Evolutionary conservation across 495 filamentous ascomycete species (phyloP), one percentile per base, ranked within the genome.

Genomic region (Hypoxylon crocopeplum): DNA sequence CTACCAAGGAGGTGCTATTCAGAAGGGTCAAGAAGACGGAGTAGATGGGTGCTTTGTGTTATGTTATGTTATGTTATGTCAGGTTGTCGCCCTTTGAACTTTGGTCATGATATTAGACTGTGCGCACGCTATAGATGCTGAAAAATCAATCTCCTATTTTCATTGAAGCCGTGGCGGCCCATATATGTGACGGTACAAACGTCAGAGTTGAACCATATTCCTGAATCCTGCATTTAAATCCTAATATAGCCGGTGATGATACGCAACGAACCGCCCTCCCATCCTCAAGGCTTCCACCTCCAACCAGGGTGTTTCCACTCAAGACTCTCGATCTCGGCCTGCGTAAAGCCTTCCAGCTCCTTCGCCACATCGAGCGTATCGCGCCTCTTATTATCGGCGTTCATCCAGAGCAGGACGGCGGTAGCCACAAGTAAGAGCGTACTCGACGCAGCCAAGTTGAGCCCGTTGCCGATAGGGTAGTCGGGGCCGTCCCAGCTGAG

Each of bases 301-400:
- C 88, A 90, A n/a, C 72, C 84, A 5, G 88, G 88, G 65, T 92
- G 86, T 54, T 77, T 79, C 86, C 87, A 92, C 62, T 91, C 88
- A 20, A 91, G 62, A 63, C 87, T 84, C 69, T 88, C 79, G 11
- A 89, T 72, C 73, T 88, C 71, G 56, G 72, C 56, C 68, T 76
- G 68, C 22, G 76, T 78, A 68, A 87, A 51, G 0, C 82, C 85
- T 1, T 75, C 75, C 58, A 91, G 56, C 51, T 81, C 85, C 44
- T 72, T 70, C 54, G 82, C 80, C 3, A 84, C 63, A 62, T 84
- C 81, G 20, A 75, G 72, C 11, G 60, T 59, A 25, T 82, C 83
- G 41, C 88, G 75, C 64, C 74, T 76, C 67, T 73, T 78, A 61
- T 92, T 91, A 59, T 88, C 82, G 68, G 67, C 69, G n/a, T 67